Evolutionary conservation across 2,329 filamentous ascomycete genomes (phyloP), one percentile per base, ranked within the genome.

Genomic region (Aspergillus aculeatinus): DNA sequence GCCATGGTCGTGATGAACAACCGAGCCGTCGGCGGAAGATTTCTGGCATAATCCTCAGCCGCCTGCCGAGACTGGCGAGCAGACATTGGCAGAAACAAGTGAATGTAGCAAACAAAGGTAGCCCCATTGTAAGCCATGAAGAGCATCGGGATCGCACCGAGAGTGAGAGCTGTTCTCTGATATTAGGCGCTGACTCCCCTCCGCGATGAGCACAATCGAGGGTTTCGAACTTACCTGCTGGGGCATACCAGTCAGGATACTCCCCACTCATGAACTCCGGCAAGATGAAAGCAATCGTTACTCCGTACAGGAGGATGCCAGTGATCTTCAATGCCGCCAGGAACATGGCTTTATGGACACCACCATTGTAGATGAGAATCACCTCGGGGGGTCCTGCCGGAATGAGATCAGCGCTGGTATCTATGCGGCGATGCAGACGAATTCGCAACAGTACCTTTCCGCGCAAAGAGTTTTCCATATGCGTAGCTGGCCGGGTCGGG

Each of bases 281-380:
- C 0, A 84, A 85, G 53, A 88, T 81, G 27, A 91, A 76, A 55
- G 88, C 76, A 64, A 81, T 82, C 68, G 90, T 90, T 66, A 89
- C 85, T 23, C 82, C 82, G 58, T 89, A 88, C 44, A 90, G 74
- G 62, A 92, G 85, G 47, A 95, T 81, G 3, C 88, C 88, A 1
- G 87, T 87, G 58, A 94, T 77, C 68, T 92, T 91, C 63, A 90
- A 74, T 70, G 87, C 84, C 52, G 88, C 89, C 50, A 94, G 77
- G 65, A 89, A 88, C 6, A 87, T 85, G 31, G 85, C 88, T 60
- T 85, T 83, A 9, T 82, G 82, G 0, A 85, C 88, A 55, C 91
- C 90, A 56, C 87, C 87, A 76, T 92, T 89, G 74, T 91, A 96
- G 63, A 96, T 84, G 66, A 92, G 82, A 29, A 93, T 72, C 50